These are phyloP conservation scores for Aspergillus sp. DNA, from an alignment of 2,329 filamentous ascomycete genomes.

Conservation along the genomic window DNA sequence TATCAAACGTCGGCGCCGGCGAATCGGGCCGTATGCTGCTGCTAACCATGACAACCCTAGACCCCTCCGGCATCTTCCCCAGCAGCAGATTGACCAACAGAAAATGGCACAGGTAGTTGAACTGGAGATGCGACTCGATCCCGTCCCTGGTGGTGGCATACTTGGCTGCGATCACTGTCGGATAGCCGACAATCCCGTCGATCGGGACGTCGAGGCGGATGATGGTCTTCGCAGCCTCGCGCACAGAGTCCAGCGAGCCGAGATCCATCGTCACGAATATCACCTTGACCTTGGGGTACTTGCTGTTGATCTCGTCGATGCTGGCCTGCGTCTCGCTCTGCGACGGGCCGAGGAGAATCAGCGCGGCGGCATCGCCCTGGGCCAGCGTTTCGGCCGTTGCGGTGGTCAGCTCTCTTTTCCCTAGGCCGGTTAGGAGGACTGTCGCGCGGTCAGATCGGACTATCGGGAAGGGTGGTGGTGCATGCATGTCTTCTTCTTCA, in stretches of 20 bases:
- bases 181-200: constrained; percentile 15
- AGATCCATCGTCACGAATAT: constrained; percentile 13
- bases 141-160: constrained; percentile 15
- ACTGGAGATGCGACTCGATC: constrained; percentile 16
- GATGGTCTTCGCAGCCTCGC: constrained; percentile 9
- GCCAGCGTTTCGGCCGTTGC: constrained; percentile 19
- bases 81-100: constrained; percentile 14
- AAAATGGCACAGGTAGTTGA: constrained; percentile 17
- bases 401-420: constrained; percentile 15
- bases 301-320: constrained; percentile 15
- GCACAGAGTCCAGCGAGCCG: constrained; percentile 9
- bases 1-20: constrained; percentile 11
- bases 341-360: constrained; percentile 21
- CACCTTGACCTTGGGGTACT: constrained; percentile 11
- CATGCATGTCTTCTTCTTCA: constrained; percentile 23
- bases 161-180: constrained; percentile 10
- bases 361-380: constrained; percentile 14
- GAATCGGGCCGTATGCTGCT: constrained; percentile 13
- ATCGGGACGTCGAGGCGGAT: constrained; percentile 9
- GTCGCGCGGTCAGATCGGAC: too few relatives aligned
- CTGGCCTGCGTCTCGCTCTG: constrained; percentile 15
- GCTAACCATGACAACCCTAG: constrained; percentile 14
- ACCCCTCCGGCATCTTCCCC: constrained; percentile 5
- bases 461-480: too few relatives aligned
- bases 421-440: constrained; percentile 21